Evolutionary conservation across 192 early-diverging fungal genomes (phyloP).

Genomic region (Geranomyces variabilis): DNA sequence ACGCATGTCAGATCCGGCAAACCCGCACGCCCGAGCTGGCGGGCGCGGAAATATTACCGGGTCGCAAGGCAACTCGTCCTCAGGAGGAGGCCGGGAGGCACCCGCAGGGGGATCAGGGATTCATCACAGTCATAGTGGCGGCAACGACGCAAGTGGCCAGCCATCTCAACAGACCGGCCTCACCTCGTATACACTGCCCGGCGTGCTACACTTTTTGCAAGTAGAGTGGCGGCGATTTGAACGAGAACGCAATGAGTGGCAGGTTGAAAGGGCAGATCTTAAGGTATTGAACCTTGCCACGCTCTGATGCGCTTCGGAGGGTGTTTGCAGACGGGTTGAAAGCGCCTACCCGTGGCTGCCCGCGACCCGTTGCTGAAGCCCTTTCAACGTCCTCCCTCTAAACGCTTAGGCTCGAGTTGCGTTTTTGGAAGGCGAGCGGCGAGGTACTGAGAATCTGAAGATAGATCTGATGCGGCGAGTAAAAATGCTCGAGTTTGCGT

Average conservation of each 20-base stretch:
- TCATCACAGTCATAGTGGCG: no score
- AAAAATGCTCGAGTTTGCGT: conserved; percentile 85
- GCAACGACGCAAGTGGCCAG: no score
- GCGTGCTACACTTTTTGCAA: conserved; percentile 81
- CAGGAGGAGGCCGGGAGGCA: no score
- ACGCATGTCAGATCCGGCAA: no score
- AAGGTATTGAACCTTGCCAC: conserved; percentile 54
- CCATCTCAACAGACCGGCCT: neutral
- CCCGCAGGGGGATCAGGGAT: no score
- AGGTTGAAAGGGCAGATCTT: conserved; percentile 76
- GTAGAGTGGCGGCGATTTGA: conserved; percentile 82
- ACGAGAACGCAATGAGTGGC: conserved; percentile 85
- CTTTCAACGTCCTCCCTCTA: neutral
- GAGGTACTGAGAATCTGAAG: conserved; percentile 75
- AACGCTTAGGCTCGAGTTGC: conserved; percentile 70
- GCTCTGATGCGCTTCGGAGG: neutral
- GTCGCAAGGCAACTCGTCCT: no score
- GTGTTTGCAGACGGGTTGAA: neutral
- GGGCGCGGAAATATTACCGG: no score
- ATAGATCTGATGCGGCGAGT: conserved; percentile 74
- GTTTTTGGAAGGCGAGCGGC: conserved; percentile 74
- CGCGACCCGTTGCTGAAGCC: neutral
- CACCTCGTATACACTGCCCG: conserved; percentile 36
- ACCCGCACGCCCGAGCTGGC: no score
- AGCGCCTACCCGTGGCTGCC: no score